These are phyloP conservation scores for Austroboletus novae-zelandiae DNA, from an alignment of 1,284 basidiomycete species.

Conservation along the genomic window DNA sequence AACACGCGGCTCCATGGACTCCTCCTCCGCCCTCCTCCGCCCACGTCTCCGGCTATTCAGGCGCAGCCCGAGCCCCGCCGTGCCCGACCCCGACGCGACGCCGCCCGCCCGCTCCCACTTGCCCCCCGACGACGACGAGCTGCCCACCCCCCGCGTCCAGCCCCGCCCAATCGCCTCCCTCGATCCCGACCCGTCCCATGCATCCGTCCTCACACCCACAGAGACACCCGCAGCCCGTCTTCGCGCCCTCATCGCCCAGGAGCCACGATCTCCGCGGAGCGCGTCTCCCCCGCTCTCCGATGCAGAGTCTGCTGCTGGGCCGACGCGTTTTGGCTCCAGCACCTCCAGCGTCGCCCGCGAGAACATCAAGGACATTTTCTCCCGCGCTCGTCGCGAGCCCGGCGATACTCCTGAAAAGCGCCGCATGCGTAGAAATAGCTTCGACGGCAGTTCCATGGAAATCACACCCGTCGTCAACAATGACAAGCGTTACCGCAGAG, in stretches of 20 bases:
- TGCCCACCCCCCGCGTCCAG: slow-evolving; percentile 49
- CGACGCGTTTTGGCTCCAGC: slow-evolving; percentile 38
- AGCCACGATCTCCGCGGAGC: slow-evolving; percentile 37
- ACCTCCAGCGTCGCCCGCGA: slow-evolving; percentile 52
- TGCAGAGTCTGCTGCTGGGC: slow-evolving; percentile 60
- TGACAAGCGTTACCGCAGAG: slow-evolving; percentile 46
- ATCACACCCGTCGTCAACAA: slow-evolving; percentile 46
- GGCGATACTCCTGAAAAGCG: slow-evolving; percentile 59
- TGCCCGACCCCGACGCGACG: slow-evolving; percentile 31
- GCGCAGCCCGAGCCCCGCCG: slow-evolving; percentile 31
- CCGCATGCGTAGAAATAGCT: slow-evolving; percentile 46
- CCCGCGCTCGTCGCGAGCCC: slow-evolving; percentile 56
- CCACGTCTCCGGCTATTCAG: slow-evolving; percentile 49
- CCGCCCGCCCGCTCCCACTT: slow-evolving; percentile 41
- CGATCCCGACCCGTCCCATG: slow-evolving; percentile 19
- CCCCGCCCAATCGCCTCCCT: slow-evolving; percentile 22
- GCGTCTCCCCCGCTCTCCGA: slow-evolving; percentile 45
- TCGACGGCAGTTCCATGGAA: slow-evolving; percentile 61
- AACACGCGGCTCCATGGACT: slow-evolving; percentile 20
- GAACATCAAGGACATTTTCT: slow-evolving; percentile 61
- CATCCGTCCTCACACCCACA: slow-evolving; percentile 35
- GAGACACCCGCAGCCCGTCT: slow-evolving; percentile 49
- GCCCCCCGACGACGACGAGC: slow-evolving; percentile 40
- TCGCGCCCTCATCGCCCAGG: slow-evolving; percentile 50
- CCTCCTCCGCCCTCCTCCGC: slow-evolving; percentile 13